Percentiles rank a stretch among this genome's conserved stretches.
phyloP scores from a whole-genome alignment of 2,329 filamentous ascomycete genomes.

The Colletotrichum destructivum region DNA sequence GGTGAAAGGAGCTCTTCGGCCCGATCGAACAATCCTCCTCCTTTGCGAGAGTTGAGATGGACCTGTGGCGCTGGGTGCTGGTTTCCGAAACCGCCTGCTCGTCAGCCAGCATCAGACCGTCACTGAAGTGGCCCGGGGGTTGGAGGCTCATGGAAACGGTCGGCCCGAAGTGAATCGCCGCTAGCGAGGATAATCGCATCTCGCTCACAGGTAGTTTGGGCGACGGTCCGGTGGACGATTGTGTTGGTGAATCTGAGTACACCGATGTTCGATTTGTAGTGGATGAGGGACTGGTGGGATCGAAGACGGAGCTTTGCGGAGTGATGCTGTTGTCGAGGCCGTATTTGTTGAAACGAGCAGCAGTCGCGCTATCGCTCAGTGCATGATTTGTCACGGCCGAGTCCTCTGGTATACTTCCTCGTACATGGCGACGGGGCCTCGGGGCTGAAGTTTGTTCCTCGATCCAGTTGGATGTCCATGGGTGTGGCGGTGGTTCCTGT shows the following conservation, averaged over 20 bases:
- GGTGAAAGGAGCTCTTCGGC: slow-evolving; percentile 53
- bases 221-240: slow-evolving; percentile 9
- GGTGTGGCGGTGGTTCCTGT: not conserved
- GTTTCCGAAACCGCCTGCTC: slow-evolving; percentile 20
- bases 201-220: slow-evolving; percentile 15
- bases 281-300: slow-evolving; percentile 33
- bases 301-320: slow-evolving; percentile 27
- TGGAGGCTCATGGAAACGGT: not conserved
- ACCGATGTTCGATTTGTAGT: slow-evolving; percentile 36
- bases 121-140: slow-evolving; percentile 11
- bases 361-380: not conserved
- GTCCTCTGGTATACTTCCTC: slow-evolving; percentile 28
- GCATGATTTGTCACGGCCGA: slow-evolving; percentile 1
- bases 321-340: slow-evolving; percentile 13
- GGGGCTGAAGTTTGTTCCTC: slow-evolving; percentile 22
- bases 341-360: not conserved
- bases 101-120: slow-evolving; percentile 40
- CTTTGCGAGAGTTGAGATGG: slow-evolving; percentile 7
- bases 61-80: not conserved
- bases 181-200: slow-evolving; percentile 10
- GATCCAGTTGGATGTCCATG: slow-evolving; percentile 24
- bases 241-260: slow-evolving; percentile 24
- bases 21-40: slow-evolving; percentile 47
- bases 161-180: slow-evolving; percentile 21
- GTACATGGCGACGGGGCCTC: not conserved